Conservation (phyloP, 2,329 filamentous ascomycete genomes). For the Colletotrichum neosansevieriae region DNA sequence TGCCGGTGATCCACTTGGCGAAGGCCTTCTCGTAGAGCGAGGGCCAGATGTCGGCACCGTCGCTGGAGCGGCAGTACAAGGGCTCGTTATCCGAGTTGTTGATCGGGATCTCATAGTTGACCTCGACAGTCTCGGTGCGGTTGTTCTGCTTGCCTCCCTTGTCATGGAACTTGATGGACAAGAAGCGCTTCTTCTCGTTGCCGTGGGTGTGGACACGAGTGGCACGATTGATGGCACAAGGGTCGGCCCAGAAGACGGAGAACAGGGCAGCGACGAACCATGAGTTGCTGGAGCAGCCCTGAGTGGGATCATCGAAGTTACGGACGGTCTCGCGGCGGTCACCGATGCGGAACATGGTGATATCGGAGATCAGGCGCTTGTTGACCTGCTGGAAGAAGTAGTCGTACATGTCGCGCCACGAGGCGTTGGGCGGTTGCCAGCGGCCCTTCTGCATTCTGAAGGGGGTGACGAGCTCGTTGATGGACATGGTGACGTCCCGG, state of each 20-base stretch:
- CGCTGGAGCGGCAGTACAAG: constrained; percentile 56
- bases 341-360: constrained; percentile 46
- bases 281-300: constrained; percentile 56
- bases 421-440: constrained; percentile 55
- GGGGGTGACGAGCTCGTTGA: constrained; percentile 56
- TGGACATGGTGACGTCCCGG: constrained; percentile 53
- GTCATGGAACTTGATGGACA: constrained; percentile 55
- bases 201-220: constrained; percentile 44
- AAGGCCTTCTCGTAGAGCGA: constrained; percentile 62
- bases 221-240: constrained; percentile 54
- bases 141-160: constrained; percentile 58
- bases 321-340: constrained; percentile 41
- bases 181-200: constrained; percentile 45
- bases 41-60: constrained; percentile 58
- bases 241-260: constrained; percentile 59
- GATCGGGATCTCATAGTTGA: constrained; percentile 57
- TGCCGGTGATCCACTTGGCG: constrained; percentile 56
- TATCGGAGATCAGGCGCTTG: constrained; percentile 49
- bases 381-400: constrained; percentile 49
- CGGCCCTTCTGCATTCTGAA: constrained; percentile 50
- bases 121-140: constrained; percentile 53
- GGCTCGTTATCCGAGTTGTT: constrained; percentile 58
- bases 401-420: constrained; percentile 56
- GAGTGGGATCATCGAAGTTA: constrained; percentile 56
- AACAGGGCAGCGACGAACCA: constrained; percentile 60